A percentile compares a stretch with the other conserved stretches of the same genome.
phyloP scores from a whole-genome alignment of 345 rosid species.

The Pugionium dolabratum region DNA sequence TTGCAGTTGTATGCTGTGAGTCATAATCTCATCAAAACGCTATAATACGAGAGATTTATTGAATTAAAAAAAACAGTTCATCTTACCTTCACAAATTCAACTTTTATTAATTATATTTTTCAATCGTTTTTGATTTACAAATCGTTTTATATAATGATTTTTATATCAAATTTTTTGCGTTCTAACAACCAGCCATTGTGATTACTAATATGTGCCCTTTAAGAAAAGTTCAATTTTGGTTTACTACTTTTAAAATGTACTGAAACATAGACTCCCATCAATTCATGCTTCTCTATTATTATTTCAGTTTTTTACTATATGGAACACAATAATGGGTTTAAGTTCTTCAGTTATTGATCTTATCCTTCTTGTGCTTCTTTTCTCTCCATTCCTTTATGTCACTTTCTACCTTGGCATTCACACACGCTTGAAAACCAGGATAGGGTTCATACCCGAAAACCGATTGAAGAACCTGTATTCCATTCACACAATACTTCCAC shows the following conservation, averaged over 20 bases:
- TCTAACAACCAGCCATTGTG: too few relatives aligned
- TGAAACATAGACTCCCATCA: slow-evolving; percentile 17
- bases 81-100: too few relatives aligned
- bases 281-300: slow-evolving; percentile 14
- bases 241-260: background rate
- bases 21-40: too few relatives aligned
- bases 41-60: too few relatives aligned
- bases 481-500: background rate
- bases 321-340: slow-evolving; percentile 5
- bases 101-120: too few relatives aligned
- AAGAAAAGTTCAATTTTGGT: too few relatives aligned
- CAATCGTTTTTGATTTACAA: too few relatives aligned
- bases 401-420: slow-evolving; percentile 56
- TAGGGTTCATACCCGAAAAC: slow-evolving; percentile 74
- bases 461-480: slow-evolving; percentile 60
- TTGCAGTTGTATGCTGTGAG: too few relatives aligned
- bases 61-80: too few relatives aligned
- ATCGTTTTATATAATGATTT: too few relatives aligned
- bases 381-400: slow-evolving; percentile 59
- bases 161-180: too few relatives aligned
- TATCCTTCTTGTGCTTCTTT: slow-evolving; percentile 51
- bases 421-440: slow-evolving; percentile 71
- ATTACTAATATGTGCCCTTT: too few relatives aligned
- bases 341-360: slow-evolving; percentile 21
- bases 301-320: background rate